Evolutionary conservation across 129 eudicot genomes (phyloP).

Genomic region (Chrysanthemum makinoi): DNA sequence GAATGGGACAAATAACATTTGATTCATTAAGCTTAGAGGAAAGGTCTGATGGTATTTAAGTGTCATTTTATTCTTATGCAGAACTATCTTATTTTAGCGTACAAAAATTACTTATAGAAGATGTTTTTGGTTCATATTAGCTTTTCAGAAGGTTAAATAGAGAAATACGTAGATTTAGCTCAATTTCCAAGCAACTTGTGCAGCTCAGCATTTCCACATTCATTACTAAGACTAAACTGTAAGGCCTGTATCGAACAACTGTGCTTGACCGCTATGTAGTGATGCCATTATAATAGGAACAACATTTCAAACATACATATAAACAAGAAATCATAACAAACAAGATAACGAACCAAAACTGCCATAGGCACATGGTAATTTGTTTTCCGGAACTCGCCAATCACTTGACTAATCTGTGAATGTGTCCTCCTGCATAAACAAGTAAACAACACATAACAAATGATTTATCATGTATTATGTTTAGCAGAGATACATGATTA

Average conservation of each 20-base stretch:
- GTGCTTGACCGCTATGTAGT: background rate
- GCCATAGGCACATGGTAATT: constrained; percentile 88
- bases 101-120: no score
- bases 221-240: no score
- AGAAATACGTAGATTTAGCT: no score
- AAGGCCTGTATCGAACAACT: no score
- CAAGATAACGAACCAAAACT: constrained; percentile 57
- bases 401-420: constrained; percentile 82
- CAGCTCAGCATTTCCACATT: no score
- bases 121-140: no score
- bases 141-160: no score
- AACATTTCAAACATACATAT: constrained; percentile 5
- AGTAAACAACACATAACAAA: constrained; percentile 15
- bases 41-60: background rate
- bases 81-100: no score
- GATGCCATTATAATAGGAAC: background rate
- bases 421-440: constrained; percentile 88
- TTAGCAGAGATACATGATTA: background rate
- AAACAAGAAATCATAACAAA: constrained; percentile 15
- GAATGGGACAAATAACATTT: background rate
- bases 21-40: background rate
- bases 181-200: no score
- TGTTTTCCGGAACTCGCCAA: constrained; percentile 82
- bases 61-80: background rate
- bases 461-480: background rate